Evolutionary conservation across 805 yeast genomes (phyloP), one percentile per base, ranked within the genome.

Genomic region (Debaryomyces prosopidis): DNA sequence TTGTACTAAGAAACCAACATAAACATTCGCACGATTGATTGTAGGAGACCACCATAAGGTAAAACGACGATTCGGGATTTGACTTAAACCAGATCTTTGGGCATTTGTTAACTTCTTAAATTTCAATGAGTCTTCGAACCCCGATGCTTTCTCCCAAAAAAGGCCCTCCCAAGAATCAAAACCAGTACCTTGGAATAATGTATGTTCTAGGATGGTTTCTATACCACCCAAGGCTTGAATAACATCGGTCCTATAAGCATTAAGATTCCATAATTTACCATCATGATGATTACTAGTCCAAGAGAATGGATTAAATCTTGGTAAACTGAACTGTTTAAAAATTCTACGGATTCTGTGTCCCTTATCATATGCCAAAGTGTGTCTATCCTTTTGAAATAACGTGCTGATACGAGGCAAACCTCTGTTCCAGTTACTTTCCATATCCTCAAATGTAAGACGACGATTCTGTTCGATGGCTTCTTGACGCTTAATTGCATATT

Each of bases 41-140:
- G 99, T 94, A 5, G 99, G 99, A 0, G 97, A 90, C 99, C 99
- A 94, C 99, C 99, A 94, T 26, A 94, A 71, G 0, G 99, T 94
- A 62, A 94, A 94, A 38, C 99, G 79, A 63, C 99, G 84, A 62
- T 94, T 94, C 3, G 99, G 99, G 58, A 94, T 92, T 69, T 94
- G 99, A 59, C 95, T 88, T 52, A 94, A 77, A 62, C 99, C 99
- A 4, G 97, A 85, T 58, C 99, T 76, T 72, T 94, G 99, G 1
- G 99, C 99, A 66, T 92, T 92, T 1, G 99, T 94, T 54, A 94
- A 77, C 62, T 92, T 94, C 65, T 91, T 90, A 67, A 90, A 88
- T 62, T 91, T 92, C 79, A 94, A 79, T 0, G 96, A 87, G 58
- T 94, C 99, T 65, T 94, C 99, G 62, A 91, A 94, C 0, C 99